Conservation (phyloP, 768 basidiomycete genomes). For the Pholiota microspora region DNA sequence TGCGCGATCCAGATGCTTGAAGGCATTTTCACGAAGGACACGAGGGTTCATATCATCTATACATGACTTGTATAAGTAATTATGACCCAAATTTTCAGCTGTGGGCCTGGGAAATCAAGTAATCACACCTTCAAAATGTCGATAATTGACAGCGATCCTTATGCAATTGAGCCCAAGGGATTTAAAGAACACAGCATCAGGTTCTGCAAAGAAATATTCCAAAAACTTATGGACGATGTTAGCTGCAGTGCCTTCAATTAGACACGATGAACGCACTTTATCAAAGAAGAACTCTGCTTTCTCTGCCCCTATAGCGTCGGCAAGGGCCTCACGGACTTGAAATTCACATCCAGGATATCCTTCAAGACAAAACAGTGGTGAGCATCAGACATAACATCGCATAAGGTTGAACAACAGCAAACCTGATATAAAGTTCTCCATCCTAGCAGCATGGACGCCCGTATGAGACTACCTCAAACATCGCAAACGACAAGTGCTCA, state of each 20-base stretch:
- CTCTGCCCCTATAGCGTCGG: constrained; percentile 58
- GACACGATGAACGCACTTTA: constrained; percentile 43
- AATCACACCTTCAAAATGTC: constrained; percentile 68
- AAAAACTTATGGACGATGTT: constrained; percentile 49
- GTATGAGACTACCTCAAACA: neutral
- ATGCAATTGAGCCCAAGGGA: constrained; percentile 79
- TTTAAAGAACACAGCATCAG: constrained; percentile 73
- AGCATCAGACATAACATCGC: neutral
- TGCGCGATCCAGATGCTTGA: constrained; percentile 80
- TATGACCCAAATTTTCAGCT: neutral
- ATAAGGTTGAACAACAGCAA: neutral
- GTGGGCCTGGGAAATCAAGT: neutral
- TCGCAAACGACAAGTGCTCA: constrained; percentile 32
- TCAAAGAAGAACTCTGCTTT: constrained; percentile 81
- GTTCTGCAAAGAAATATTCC: constrained; percentile 77
- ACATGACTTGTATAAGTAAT: neutral
- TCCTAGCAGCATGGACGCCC: constrained; percentile 32
- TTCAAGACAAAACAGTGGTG: constrained; percentile 16
- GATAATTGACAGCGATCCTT: constrained; percentile 71
- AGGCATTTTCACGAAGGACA: constrained; percentile 73
- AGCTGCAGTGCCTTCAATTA: neutral
- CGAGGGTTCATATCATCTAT: constrained; percentile 76
- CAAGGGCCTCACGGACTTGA: constrained; percentile 69
- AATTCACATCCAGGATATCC: constrained; percentile 84
- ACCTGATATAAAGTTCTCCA: constrained; percentile 80